phyloP scores from a whole-genome alignment of 73 alveolate genomes.

The Paramecium biaurelia region DNA sequence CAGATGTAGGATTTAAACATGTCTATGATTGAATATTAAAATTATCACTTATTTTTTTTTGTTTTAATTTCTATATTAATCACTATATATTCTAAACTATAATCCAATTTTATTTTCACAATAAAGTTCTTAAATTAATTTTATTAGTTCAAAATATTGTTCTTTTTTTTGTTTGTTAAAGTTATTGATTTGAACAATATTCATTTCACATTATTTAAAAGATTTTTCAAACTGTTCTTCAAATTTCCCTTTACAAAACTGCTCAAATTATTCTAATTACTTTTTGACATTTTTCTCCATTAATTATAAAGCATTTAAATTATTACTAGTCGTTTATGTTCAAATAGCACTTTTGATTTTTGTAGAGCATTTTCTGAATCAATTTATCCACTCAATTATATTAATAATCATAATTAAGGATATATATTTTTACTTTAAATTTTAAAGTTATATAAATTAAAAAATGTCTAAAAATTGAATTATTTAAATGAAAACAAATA shows the following conservation, averaged over 20 bases:
- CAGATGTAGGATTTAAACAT: conserved; percentile 47
- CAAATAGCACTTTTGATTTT: conserved; percentile 1
- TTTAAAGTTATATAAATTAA: not conserved
- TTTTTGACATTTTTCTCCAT: conserved; percentile 1
- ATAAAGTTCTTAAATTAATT: not conserved
- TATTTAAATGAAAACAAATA: not conserved
- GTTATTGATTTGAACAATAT: not conserved
- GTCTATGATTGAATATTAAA: conserved; percentile 27
- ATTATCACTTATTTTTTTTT: not conserved
- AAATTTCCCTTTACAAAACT: conserved; percentile 43
- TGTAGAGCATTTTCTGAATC: conserved; percentile 12
- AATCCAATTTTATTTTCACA: not conserved
- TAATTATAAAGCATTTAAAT: not conserved
- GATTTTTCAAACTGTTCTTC: conserved; percentile 33
- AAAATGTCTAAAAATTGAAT: not conserved
- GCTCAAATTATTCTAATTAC: not conserved
- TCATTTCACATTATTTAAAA: conserved; percentile 4
- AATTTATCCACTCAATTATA: conserved; percentile 27
- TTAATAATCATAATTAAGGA: too few relatives aligned
- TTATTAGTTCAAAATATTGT: not conserved
- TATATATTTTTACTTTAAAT: too few relatives aligned
- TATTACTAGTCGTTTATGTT: conserved; percentile 10
- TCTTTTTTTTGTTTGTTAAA: not conserved
- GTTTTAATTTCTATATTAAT: not conserved
- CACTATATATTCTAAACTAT: not conserved